Evolutionary conservation across 2,329 filamentous ascomycete species (phyloP).

Genomic region (Didymella keratinophila): DNA sequence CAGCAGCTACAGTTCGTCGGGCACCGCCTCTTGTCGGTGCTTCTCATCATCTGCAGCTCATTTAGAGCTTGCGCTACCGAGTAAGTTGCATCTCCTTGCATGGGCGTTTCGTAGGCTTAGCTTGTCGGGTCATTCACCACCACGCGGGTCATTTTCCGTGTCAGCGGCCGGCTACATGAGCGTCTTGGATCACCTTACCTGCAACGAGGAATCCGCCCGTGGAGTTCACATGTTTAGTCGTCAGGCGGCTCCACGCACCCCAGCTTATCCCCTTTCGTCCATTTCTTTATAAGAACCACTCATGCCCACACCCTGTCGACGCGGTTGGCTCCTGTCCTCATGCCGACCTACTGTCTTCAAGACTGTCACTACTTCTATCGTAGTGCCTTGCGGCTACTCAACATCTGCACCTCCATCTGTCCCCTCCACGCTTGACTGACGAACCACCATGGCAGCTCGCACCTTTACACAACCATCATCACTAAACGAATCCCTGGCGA

Average conservation of each 20-base stretch:
- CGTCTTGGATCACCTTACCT: conserved; percentile 36
- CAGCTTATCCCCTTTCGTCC: conserved; percentile 46
- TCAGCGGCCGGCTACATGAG: conserved; percentile 40
- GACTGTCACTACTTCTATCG: conserved; percentile 95
- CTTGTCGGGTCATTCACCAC: conserved; percentile 38
- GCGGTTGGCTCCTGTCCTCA: conserved; percentile 51
- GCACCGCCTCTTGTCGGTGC: neutral
- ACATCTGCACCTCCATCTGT: conserved; percentile 79
- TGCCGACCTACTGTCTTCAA: conserved; percentile 83
- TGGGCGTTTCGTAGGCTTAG: conserved; percentile 15
- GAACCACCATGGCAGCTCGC: conserved; percentile 69
- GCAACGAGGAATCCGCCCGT: conserved; percentile 40
- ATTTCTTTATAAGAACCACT: conserved; percentile 42
- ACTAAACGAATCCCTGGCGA: conserved; percentile 69
- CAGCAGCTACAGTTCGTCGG: conserved; percentile 24
- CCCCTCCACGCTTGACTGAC: conserved; percentile 72
- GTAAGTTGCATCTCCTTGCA: conserved; percentile 41
- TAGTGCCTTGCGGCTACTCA: conserved; percentile 85
- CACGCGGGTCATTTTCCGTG: conserved; percentile 44
- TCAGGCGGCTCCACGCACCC: conserved; percentile 29
- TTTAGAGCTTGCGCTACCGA: conserved; percentile 34
- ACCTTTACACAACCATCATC: conserved; percentile 76
- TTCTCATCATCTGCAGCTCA: conserved; percentile 24
- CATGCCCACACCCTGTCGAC: conserved; percentile 24
- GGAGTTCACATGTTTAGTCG: conserved; percentile 46